These are phyloP conservation scores for Hymenoscyphus infarciens DNA, from an alignment of 2,329 filamentous ascomycete species.

Conservation along the genomic window DNA sequence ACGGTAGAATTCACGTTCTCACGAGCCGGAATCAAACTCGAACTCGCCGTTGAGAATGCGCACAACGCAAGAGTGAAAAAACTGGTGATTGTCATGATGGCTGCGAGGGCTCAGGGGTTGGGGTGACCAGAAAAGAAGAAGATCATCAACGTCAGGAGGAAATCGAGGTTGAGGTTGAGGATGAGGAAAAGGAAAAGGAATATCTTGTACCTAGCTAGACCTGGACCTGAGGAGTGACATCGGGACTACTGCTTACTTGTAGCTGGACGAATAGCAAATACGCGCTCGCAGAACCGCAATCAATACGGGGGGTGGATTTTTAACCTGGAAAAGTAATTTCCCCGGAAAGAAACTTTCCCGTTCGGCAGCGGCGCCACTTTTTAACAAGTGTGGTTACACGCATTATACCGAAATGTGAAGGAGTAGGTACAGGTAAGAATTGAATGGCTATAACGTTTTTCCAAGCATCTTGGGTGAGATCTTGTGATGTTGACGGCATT, in stretches of 20 bases:
- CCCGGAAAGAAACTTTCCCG: not conserved
- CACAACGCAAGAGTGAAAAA: conserved; percentile 4
- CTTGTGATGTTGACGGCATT: not conserved
- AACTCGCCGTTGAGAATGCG: not conserved
- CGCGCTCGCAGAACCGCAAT: not conserved
- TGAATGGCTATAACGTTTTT: not conserved
- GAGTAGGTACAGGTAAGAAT: not conserved
- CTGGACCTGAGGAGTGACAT: not conserved
- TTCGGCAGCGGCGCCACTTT: not conserved
- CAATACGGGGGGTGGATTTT: not conserved
- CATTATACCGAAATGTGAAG: not conserved
- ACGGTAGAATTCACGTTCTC: not conserved
- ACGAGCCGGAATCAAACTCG: not conserved
- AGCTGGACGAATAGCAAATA: not conserved
- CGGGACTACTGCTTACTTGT: not conserved
- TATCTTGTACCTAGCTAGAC: not conserved
- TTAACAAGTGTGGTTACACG: not conserved
- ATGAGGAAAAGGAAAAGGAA: not conserved
- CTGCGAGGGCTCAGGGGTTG: not conserved
- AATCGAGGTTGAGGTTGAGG: not conserved
- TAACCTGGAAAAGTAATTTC: not conserved
- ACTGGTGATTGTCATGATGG: not conserved
- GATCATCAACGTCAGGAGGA: not conserved
- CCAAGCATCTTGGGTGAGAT: not conserved
- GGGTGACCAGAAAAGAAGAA: not conserved